phyloP scores from a whole-genome alignment of 352 stramenopile species.

The Phytophthora capsici region DNA sequence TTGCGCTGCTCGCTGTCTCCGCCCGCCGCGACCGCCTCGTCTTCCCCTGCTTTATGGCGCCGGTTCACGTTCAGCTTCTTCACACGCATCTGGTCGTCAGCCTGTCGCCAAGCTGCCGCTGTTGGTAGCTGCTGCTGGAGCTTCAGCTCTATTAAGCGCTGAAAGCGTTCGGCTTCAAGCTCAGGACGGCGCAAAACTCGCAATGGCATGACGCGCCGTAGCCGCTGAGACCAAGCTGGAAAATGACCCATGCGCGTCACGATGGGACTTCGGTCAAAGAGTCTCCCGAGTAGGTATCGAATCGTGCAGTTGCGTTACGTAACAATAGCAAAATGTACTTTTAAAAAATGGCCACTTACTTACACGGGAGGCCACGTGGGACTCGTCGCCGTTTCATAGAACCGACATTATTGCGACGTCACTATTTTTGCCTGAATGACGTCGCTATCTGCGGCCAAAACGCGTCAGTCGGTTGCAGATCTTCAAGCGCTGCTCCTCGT shows the following conservation, averaged over 20 bases:
- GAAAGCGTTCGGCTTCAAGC: constrained; percentile 14
- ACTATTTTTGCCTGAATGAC: constrained; percentile 10
- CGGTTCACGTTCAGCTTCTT: constrained; percentile 78
- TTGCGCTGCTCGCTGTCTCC: constrained; percentile 42
- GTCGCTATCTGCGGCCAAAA: constrained; percentile 15
- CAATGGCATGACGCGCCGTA: constrained; percentile 34
- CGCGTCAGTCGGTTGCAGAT: constrained; percentile 15
- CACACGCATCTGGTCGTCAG: constrained; percentile 63
- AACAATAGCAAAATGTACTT: too few relatives aligned
- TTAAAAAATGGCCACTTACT: neutral
- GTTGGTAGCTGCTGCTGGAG: neutral
- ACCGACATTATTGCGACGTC: constrained; percentile 17
- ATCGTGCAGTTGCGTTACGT: neutral
- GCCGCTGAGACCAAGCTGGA: constrained; percentile 22
- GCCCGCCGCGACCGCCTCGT: constrained; percentile 43
- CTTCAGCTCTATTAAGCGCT: too few relatives aligned
- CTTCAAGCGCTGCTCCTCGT: neutral
- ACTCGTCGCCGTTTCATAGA: constrained; percentile 23
- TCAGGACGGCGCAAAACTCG: constrained; percentile 26
- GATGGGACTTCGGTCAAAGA: constrained; percentile 8
- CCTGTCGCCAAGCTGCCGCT: constrained; percentile 15
- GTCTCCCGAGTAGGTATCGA: neutral
- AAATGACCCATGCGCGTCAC: constrained; percentile 33
- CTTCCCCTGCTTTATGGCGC: constrained; percentile 69
- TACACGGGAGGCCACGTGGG: constrained; percentile 13